A percentile compares a stretch with the other conserved stretches of the same genome.
Evolutionary conservation across 306 rosid species (phyloP).

Genomic region (Urtica urens): DNA sequence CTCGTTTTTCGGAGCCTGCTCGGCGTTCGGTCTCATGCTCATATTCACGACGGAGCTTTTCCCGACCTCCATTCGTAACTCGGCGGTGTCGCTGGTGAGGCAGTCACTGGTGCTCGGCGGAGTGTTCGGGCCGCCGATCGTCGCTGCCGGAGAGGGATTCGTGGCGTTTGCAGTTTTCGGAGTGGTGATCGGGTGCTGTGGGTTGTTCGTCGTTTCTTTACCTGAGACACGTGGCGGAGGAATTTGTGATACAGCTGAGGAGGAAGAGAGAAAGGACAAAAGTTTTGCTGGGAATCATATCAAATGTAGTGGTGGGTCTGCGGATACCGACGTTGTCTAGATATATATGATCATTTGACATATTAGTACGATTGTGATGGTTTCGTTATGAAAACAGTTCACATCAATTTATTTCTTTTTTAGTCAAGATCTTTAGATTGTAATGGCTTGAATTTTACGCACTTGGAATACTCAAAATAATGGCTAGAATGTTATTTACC

Average conservation of each 20-base stretch:
- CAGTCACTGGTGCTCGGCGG: conserved; percentile 70
- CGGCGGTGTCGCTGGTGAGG: conserved; percentile 50
- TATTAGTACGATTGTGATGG: too few species aligned
- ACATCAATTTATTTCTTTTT: too few species aligned
- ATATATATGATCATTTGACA: too few species aligned
- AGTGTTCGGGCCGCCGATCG: conserved; percentile 34
- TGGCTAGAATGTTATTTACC: too few species aligned
- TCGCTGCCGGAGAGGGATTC: conserved; percentile 33
- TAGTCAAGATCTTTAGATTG: too few species aligned
- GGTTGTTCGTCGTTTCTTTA: conserved; percentile 35
- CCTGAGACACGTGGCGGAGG: conserved; percentile 49
- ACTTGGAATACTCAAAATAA: too few species aligned
- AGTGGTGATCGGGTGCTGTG: conserved; percentile 29
- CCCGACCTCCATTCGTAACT: conserved; percentile 57
- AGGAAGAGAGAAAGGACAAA: too few species aligned
- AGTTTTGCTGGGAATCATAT: too few species aligned
- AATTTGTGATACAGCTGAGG: conserved; percentile 48
- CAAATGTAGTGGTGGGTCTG: too few species aligned
- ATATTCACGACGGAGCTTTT: conserved; percentile 46
- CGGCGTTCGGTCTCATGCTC: conserved; percentile 23
- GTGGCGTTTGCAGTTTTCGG: conserved; percentile 55
- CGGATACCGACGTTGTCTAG: too few species aligned
- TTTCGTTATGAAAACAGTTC: too few species aligned
- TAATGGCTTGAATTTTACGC: too few species aligned
- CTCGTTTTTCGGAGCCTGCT: conserved; percentile 47